phyloP scores from a whole-genome alignment of 2,329 filamentous ascomycete species.

The Exophiala oligosperma region DNA sequence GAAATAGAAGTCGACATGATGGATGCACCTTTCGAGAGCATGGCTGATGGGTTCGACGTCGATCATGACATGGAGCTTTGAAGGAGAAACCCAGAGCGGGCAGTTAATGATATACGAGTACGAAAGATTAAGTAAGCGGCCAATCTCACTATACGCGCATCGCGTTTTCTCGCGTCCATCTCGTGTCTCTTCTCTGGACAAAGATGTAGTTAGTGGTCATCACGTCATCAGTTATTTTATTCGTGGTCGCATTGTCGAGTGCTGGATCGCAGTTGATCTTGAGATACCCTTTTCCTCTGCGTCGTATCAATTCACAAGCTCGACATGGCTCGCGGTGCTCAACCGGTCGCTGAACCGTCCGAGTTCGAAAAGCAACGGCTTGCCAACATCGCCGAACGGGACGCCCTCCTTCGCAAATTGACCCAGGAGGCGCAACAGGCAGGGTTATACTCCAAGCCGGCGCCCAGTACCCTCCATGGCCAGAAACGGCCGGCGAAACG shows the following conservation, averaged over 20 bases:
- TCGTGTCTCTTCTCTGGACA: neutral
- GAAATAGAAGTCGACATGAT: conserved; percentile 9
- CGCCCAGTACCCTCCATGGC: conserved; percentile 47
- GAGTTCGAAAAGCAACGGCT: conserved; percentile 83
- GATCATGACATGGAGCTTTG: conserved; percentile 22
- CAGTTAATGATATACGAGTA: too few relatives aligned
- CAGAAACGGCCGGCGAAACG: conserved; percentile 46
- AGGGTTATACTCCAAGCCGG: conserved; percentile 60
- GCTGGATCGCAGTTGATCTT: neutral
- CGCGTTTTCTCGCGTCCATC: neutral
- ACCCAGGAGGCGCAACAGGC: conserved; percentile 67
- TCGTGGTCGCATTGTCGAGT: neutral
- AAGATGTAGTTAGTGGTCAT: neutral
- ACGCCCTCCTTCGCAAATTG: conserved; percentile 77
- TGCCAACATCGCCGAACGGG: conserved; percentile 84
- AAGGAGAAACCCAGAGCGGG: neutral
- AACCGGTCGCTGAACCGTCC: conserved; percentile 56
- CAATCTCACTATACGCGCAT: conserved; percentile 1
- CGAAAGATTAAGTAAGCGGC: too few relatives aligned
- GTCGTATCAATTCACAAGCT: neutral
- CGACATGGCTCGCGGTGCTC: conserved; percentile 18
- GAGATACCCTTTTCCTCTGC: too few relatives aligned
- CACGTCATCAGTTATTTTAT: neutral
- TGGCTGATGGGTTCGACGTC: neutral
- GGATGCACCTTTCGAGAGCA: conserved; percentile 17